phyloP scores from a whole-genome alignment of 208 protist species.

The Phytomonas serpens region DNA sequence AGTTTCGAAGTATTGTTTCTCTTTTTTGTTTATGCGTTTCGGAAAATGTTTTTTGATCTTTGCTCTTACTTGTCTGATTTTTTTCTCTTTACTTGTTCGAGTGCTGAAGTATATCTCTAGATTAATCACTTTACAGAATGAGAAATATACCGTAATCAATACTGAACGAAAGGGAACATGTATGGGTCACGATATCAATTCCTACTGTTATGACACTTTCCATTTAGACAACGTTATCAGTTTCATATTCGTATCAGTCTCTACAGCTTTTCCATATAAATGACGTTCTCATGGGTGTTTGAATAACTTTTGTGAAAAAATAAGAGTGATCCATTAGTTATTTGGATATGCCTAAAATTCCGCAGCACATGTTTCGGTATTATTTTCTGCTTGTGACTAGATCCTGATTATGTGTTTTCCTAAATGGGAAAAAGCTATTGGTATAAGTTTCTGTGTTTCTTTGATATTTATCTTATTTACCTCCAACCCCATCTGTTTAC shows the following conservation, averaged over 20 bases:
- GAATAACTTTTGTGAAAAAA: constrained; percentile 6
- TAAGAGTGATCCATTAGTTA: constrained; percentile 12
- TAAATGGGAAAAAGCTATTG: not conserved
- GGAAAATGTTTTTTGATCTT: not conserved
- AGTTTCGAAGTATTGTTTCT: constrained; percentile 4
- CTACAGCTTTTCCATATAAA: not conserved
- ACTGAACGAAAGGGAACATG: too few relatives aligned
- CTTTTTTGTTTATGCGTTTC: not conserved
- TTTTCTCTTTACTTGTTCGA: not conserved
- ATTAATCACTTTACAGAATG: not conserved
- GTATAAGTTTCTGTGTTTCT: not conserved
- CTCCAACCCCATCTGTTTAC: not conserved
- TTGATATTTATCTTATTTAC: not conserved
- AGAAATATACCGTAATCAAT: not conserved
- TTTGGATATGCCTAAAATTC: not conserved
- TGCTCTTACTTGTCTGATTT: constrained; percentile 1
- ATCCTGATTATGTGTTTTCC: not conserved
- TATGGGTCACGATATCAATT: too few relatives aligned
- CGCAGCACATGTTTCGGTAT: not conserved
- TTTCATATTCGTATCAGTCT: too few relatives aligned
- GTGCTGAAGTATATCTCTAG: too few relatives aligned
- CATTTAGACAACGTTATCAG: too few relatives aligned
- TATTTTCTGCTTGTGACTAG: not conserved
- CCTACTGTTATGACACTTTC: too few relatives aligned
- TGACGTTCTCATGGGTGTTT: not conserved